Evolutionary conservation across 108 stramenopile species (phyloP), one percentile per base, ranked within the genome.

Genomic region (Cyclostephanos tholiformis): DNA sequence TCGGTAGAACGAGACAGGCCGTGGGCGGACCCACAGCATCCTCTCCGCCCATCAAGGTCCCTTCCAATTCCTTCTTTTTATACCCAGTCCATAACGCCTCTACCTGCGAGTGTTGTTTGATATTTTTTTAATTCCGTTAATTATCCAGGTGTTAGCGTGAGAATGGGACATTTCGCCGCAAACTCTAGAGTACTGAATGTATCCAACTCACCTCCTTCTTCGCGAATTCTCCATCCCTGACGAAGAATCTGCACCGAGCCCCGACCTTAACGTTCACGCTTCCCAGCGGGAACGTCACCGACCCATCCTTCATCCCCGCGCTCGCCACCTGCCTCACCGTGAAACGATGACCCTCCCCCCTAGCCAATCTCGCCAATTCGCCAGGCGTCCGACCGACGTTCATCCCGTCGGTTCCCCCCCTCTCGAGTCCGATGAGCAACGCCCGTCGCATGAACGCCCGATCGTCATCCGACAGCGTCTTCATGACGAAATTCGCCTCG

Each of bases 291-390:
- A 95, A 81, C 4, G 89, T 93, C 22, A 95, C 91, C 41, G 84
- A 82, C 27, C 94, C 94, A 78, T 93, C 91, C 68, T 90, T 92
- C 91, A 92, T 95, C 0, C 90, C 89, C n/a, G 90, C 94, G 48
- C 76, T 83, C 11, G 88, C 92, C 0, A 95, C 91, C 80, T 92
- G 90, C 58, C 86, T 63, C 35, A 95, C 94, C 2, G 82, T 67
- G 68, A 87, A 95, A 9, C 83, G 71, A 70, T 90, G 92, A 22
- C 92, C 92, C 53, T 87, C 79, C 17, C 94, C 91, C 69, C 83
- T 86, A 30, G 89, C 78, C 22, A 95, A 70, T 56, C 91, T 57
- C 13, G 56, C 67, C 35, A 93, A 59, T 68, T 93, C 94, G 67
- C 80, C 87, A 6, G 84, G 84, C 1, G 83, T 84, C 35, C 79